Percentiles rank a stretch among this genome's conserved stretches.
Evolutionary conservation across 1,284 basidiomycete genomes (phyloP).

Genomic region (Athelia sp.): DNA sequence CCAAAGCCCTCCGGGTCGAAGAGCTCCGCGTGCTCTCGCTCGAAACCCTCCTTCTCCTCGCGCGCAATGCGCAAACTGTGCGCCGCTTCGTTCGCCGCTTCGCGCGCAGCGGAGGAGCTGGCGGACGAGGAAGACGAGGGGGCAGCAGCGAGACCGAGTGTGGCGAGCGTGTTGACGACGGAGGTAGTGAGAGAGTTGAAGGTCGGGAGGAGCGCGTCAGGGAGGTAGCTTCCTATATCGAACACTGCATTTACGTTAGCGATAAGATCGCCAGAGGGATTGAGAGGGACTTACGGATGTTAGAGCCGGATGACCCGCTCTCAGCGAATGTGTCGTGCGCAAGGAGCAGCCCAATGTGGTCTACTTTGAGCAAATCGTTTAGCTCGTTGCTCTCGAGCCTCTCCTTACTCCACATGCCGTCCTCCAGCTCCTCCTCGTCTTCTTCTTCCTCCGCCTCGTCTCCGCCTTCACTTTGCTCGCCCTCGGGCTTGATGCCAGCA

Average conservation of each 20-base stretch:
- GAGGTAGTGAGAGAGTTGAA: constrained; percentile 71
- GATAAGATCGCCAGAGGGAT: background rate
- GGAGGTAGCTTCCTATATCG: constrained; percentile 81
- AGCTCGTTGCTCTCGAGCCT: constrained; percentile 56
- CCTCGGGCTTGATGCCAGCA: constrained; percentile 67
- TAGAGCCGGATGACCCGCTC: constrained; percentile 39
- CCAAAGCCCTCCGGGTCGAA: constrained; percentile 73
- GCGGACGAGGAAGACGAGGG: background rate
- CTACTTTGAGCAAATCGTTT: constrained; percentile 60
- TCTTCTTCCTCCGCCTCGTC: constrained; percentile 26
- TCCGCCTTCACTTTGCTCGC: constrained; percentile 30
- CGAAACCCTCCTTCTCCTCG: constrained; percentile 44
- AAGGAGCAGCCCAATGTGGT: constrained; percentile 71
- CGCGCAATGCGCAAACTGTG: constrained; percentile 39
- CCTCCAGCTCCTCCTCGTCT: constrained; percentile 37
- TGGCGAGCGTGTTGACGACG: constrained; percentile 61
- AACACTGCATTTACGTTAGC: constrained; percentile 52
- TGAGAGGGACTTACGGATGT: constrained; percentile 43
- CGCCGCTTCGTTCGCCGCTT: constrained; percentile 61
- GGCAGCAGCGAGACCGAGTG: constrained; percentile 55
- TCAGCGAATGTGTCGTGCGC: constrained; percentile 64
- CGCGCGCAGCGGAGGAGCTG: constrained; percentile 60
- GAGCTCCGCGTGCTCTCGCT: constrained; percentile 54
- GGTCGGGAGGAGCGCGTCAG: constrained; percentile 73
- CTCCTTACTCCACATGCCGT: constrained; percentile 49